Evolutionary conservation across 768 basidiomycete species (phyloP), one percentile per base, ranked within the genome.

Genomic region (Hydnum rufescens): DNA sequence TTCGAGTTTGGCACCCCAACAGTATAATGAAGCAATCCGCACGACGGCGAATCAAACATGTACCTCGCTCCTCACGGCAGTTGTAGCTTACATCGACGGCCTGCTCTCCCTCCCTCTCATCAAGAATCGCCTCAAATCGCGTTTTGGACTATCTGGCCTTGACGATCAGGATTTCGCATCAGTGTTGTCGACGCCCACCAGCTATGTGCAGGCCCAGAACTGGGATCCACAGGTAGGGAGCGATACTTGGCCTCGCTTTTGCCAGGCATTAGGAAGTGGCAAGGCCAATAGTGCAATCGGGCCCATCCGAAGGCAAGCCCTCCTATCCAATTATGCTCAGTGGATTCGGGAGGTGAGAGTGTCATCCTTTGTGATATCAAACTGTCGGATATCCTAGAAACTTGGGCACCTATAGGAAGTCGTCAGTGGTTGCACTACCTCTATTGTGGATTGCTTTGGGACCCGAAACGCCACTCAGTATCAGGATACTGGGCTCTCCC

Each of bases 111-210:
- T 69, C 6, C 68, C 73, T 0, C 54, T 66, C 31, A 57, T 79
- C 28, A 74, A 74, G 6, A 63, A 58, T 1, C 62, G 67, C 6
- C 65, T 92, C 51, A 92, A 92, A 63, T 66, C 65, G 0, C 64
- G 87, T 29, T 95, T 96, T 59, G 89, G 89, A 3, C 68, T 92
- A 2, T 66, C 65, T 3, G 74, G 65, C 16, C 65, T 92, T 42
- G 76, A 83, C 54, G 80, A 89, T 54, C 75, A 78, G 2, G 87
- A 89, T 62, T 88, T 90, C 60, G 80, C 67, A 25, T 76, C 81
- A 5, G 62, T 85, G 0, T 64, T 90, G 16, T 68, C 85, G 74
- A 61, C 57, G 42, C 81, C 84, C 2, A 68, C 89, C 26, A 74
- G 73, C 0, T 66, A 64, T 4, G 93, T 88, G 84, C 92, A 96